Evolutionary conservation across 2,329 filamentous ascomycete species (phyloP).

Genomic region (Talaromyces sp.): DNA sequence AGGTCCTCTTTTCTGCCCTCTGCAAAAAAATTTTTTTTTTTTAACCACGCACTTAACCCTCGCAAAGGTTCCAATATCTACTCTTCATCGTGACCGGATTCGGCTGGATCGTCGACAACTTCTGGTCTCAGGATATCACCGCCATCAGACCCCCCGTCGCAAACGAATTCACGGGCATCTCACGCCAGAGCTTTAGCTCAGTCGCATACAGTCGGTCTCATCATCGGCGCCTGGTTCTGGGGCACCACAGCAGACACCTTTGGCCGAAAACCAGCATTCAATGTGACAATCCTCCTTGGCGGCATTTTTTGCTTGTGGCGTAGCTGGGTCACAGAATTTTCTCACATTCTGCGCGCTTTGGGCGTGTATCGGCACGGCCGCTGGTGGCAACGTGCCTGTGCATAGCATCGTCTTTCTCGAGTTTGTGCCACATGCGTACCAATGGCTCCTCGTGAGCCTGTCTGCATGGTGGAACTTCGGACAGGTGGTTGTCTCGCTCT

Average conservation of each 20-base stretch:
- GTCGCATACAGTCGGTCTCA: slow-evolving; percentile 37
- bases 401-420: slow-evolving; percentile 27
- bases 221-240: slow-evolving; percentile 45
- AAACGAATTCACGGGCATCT: slow-evolving; percentile 21
- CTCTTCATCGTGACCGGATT: slow-evolving; percentile 63
- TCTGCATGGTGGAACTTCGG: slow-evolving; percentile 47
- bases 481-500: slow-evolving; percentile 30
- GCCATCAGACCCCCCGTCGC: slow-evolving; percentile 24
- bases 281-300: slow-evolving; percentile 39
- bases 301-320: slow-evolving; percentile 27
- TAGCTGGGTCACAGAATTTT: slow-evolving; percentile 21
- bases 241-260: slow-evolving; percentile 38
- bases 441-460: slow-evolving; percentile 29
- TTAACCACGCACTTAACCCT: background rate
- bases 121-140: slow-evolving; percentile 25
- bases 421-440: slow-evolving; percentile 23
- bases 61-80: slow-evolving; percentile 47
- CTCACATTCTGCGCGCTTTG: slow-evolving; percentile 23
- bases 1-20: slow-evolving; percentile 16
- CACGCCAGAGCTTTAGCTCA: slow-evolving; percentile 25
- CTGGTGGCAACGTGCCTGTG: slow-evolving; percentile 22
- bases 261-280: slow-evolving; percentile 43
- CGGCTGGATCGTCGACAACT: slow-evolving; percentile 64
- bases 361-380: slow-evolving; percentile 23
- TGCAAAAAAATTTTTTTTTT: background rate